These are phyloP conservation scores for Diaporthe ilicicola DNA, from an alignment of 2,329 filamentous ascomycete species.

Conservation along the genomic window DNA sequence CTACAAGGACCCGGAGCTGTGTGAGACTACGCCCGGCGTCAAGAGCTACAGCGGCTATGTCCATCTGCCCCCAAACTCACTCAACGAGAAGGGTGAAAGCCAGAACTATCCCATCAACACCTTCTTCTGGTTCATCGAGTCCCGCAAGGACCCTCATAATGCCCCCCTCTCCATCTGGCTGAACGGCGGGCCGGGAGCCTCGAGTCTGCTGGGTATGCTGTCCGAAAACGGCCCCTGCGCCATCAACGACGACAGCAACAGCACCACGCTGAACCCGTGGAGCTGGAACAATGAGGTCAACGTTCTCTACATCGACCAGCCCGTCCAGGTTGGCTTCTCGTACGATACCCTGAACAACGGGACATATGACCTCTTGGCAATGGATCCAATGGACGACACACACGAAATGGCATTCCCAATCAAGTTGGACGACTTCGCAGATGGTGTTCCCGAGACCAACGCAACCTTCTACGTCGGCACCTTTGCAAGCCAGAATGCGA, in stretches of 20 bases:
- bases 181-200: slow-evolving; percentile 67
- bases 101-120: slow-evolving; percentile 63
- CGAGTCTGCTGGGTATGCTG: slow-evolving; percentile 63
- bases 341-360: slow-evolving; percentile 41
- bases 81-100: slow-evolving; percentile 37
- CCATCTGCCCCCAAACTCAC: slow-evolving; percentile 58
- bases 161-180: slow-evolving; percentile 43
- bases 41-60: slow-evolving; percentile 72
- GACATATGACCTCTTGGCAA: slow-evolving; percentile 36
- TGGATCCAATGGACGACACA: slow-evolving; percentile 20
- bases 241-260: slow-evolving; percentile 60
- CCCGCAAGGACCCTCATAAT: slow-evolving; percentile 45
- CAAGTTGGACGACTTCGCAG: slow-evolving; percentile 25
- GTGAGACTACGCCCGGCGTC: slow-evolving; percentile 71
- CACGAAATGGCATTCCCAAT: slow-evolving; percentile 37
- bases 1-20: slow-evolving; percentile 69
- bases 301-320: slow-evolving; percentile 74
- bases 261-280: slow-evolving; percentile 61
- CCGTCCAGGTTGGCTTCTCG: slow-evolving; percentile 42
- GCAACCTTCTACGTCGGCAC: slow-evolving; percentile 43
- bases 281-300: slow-evolving; percentile 69
- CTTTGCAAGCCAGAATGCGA: slow-evolving; percentile 55
- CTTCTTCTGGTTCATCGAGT: slow-evolving; percentile 74
- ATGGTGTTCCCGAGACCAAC: slow-evolving; percentile 30
- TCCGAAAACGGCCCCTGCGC: slow-evolving; percentile 60